Conservation (phyloP, 192 early-diverging fungal genomes). For the Coemansia sp. region DNA sequence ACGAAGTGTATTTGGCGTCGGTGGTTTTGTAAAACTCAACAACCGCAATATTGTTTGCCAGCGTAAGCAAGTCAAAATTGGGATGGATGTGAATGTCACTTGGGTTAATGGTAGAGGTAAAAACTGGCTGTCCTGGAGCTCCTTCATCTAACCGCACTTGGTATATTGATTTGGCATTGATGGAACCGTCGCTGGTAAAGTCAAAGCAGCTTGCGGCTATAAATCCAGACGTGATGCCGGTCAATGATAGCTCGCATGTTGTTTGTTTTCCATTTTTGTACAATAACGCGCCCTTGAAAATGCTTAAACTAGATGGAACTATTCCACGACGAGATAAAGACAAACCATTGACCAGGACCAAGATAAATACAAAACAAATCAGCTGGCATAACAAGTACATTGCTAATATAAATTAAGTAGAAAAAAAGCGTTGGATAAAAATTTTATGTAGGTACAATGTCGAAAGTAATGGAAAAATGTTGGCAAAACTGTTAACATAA, state of each 20-base stretch:
- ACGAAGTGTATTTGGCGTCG: neutral
- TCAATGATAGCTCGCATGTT: neutral
- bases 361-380: neutral
- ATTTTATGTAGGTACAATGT: too few species aligned
- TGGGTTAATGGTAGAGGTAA: neutral
- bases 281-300: conserved; percentile 2
- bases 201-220: conserved; percentile 1
- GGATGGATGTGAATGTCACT: conserved; percentile 3
- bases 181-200: neutral
- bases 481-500: too few species aligned
- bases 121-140: neutral
- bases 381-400: neutral
- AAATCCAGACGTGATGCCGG: neutral
- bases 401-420: neutral
- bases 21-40: neutral
- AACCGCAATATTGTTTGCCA: conserved; percentile 11
- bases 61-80: neutral
- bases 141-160: conserved; percentile 1
- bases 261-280: conserved; percentile 6
- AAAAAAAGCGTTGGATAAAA: neutral
- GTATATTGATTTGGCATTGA: neutral
- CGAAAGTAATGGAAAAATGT: too few species aligned
- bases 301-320: neutral
- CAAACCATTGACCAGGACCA: neutral
- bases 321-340: neutral